Percentiles rank a stretch among this genome's conserved stretches.
These are phyloP conservation scores for Geotrichum fermentans DNA, from an alignment of 1,139 yeast genomes.

Conservation along the genomic window DNA sequence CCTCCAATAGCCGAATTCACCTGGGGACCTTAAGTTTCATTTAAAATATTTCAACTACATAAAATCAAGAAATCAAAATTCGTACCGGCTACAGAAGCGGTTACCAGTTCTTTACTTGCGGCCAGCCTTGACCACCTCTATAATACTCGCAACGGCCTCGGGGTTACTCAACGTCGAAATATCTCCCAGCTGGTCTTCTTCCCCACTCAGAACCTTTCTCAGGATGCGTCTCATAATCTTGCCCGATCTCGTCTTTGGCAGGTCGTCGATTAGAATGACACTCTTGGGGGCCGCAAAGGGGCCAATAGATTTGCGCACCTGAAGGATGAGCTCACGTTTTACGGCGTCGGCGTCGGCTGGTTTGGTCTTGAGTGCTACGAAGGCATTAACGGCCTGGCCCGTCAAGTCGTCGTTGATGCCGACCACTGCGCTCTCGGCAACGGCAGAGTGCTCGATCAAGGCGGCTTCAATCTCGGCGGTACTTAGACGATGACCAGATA, in stretches of 20 bases:
- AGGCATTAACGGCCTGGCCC: slow-evolving; percentile 89
- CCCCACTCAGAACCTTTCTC: slow-evolving; percentile 76
- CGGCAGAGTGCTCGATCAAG: slow-evolving; percentile 63
- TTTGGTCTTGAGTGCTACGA: slow-evolving; percentile 62
- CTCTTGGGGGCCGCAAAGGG: slow-evolving; percentile 93
- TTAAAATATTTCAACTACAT: neutral
- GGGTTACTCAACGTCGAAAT: slow-evolving; percentile 81
- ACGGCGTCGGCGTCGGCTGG: slow-evolving; percentile 47
- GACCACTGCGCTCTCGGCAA: slow-evolving; percentile 83
- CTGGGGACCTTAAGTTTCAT: too few species aligned
- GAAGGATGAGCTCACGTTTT: slow-evolving; percentile 70
- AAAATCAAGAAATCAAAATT: neutral
- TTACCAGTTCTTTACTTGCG: slow-evolving; percentile 11
- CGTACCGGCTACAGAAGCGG: neutral
- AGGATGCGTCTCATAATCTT: slow-evolving; percentile 92
- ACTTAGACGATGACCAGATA: slow-evolving; percentile 86
- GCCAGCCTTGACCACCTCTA: slow-evolving; percentile 30
- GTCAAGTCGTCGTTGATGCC: slow-evolving; percentile 85
- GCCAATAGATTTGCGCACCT: slow-evolving; percentile 81
- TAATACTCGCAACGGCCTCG: slow-evolving; percentile 66
- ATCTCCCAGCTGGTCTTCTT: slow-evolving; percentile 85
- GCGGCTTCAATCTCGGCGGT: slow-evolving; percentile 92
- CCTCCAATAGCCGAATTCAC: too few species aligned
- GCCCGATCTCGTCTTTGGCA: slow-evolving; percentile 93
- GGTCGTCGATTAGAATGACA: slow-evolving; percentile 70